Evolutionary conservation across 164 flowering plant species (phyloP).

Genomic region (Annona cherimola): DNA sequence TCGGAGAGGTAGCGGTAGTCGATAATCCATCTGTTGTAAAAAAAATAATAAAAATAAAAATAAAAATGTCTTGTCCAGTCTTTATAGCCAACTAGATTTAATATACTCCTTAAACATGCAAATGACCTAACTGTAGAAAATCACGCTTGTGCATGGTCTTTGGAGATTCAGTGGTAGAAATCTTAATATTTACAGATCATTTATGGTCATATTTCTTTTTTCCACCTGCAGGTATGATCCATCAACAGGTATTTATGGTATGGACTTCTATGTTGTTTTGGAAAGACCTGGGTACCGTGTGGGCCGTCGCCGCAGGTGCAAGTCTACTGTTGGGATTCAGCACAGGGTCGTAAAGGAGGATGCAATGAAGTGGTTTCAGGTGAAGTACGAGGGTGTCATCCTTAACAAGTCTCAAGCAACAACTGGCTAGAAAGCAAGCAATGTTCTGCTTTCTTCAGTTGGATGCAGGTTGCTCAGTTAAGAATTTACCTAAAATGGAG

Average conservation of each 20-base stretch:
- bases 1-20: too few species aligned
- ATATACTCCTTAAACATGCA: too few species aligned
- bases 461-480: not conserved
- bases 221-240: constrained; percentile 66
- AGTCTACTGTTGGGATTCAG: constrained; percentile 77
- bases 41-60: too few species aligned
- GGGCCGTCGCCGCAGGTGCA: constrained; percentile 78
- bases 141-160: not conserved
- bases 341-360: constrained; percentile 83
- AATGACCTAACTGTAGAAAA: too few species aligned
- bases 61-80: too few species aligned
- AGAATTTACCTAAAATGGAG: not conserved
- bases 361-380: constrained; percentile 89
- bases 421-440: not conserved
- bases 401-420: constrained; percentile 63
- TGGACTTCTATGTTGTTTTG: constrained; percentile 81
- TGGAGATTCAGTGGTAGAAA: not conserved
- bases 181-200: not conserved
- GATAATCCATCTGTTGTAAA: too few species aligned
- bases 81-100: too few species aligned
- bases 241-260: constrained; percentile 80
- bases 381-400: constrained; percentile 79
- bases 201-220: too few species aligned
- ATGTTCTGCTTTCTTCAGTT: not conserved
- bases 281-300: constrained; percentile 82